phyloP scores from a whole-genome alignment of 345 rosid species.

The Linum usitatissimum region DNA sequence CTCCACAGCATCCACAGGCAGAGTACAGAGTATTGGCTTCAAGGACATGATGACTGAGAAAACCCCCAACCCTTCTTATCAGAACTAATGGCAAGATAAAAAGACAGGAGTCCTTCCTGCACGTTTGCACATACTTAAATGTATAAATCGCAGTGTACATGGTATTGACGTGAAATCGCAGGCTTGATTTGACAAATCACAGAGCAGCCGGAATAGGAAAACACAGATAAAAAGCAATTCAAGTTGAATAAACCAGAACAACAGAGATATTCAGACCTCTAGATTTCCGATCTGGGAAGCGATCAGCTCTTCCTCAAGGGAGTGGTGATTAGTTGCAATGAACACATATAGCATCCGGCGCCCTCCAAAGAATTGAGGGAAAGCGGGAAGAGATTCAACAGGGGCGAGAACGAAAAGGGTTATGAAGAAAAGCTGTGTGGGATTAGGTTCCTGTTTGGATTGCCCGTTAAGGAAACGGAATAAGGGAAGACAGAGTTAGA shows the following conservation, averaged over 20 bases:
- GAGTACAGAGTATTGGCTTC: constrained; percentile 12
- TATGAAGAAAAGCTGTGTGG: too few relatives aligned
- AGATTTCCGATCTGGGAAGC: neutral
- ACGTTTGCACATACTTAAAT: neutral
- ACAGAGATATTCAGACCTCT: neutral
- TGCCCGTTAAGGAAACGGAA: too few relatives aligned
- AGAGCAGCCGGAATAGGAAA: too few relatives aligned
- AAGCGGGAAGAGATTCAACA: too few relatives aligned
- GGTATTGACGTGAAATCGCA: too few relatives aligned
- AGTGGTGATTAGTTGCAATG: neutral
- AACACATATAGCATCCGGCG: too few relatives aligned
- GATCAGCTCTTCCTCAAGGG: neutral
- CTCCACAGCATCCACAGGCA: constrained; percentile 9
- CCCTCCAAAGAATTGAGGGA: too few relatives aligned
- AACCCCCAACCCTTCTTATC: neutral
- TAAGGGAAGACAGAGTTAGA: too few relatives aligned
- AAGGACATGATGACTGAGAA: constrained; percentile 19
- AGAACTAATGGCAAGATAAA: neutral
- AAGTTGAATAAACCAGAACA: neutral
- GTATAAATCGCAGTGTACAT: neutral
- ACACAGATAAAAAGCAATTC: neutral
- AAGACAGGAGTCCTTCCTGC: neutral
- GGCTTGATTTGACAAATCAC: neutral
- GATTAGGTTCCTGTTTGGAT: too few relatives aligned
- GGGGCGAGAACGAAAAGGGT: too few relatives aligned